Evolutionary conservation across 805 yeast genomes (phyloP).

Genomic region (Wickerhamiella domercqiae): DNA sequence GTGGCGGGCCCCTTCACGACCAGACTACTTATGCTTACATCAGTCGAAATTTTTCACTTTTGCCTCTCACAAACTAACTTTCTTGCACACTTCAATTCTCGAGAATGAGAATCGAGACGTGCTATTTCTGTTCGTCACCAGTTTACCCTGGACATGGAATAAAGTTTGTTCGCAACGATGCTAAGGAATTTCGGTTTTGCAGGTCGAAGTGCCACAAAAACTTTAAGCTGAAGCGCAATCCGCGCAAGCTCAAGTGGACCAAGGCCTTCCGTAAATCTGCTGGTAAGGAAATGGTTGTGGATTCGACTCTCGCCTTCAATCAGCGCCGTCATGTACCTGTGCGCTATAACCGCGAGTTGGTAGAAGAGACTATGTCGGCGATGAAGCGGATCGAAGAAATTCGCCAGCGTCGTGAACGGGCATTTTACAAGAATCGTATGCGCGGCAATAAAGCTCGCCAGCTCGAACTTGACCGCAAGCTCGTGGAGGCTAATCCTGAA

Average conservation of each 20-base stretch:
- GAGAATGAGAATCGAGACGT: slow-evolving; percentile 36
- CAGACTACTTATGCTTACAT: slow-evolving; percentile 3
- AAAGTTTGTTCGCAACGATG: slow-evolving; percentile 95
- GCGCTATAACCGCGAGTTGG: slow-evolving; percentile 91
- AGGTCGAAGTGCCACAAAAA: slow-evolving; percentile 96
- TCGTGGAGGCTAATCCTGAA: slow-evolving; percentile 81
- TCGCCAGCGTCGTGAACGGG: slow-evolving; percentile 90
- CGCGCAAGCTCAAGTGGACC: slow-evolving; percentile 96
- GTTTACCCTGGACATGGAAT: slow-evolving; percentile 91
- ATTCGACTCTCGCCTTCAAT: slow-evolving; percentile 88
- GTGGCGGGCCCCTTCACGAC: neutral
- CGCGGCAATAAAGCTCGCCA: slow-evolving; percentile 86
- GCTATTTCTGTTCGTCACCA: slow-evolving; percentile 97
- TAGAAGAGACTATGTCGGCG: slow-evolving; percentile 82
- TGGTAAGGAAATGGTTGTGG: slow-evolving; percentile 96
- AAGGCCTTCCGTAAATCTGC: slow-evolving; percentile 98
- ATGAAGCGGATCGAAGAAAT: slow-evolving; percentile 95
- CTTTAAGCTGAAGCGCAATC: slow-evolving; percentile 96
- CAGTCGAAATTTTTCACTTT: neutral
- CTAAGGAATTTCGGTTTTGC: slow-evolving; percentile 93
- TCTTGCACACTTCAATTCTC: no score
- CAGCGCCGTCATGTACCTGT: slow-evolving; percentile 97
- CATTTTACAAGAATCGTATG: slow-evolving; percentile 99
- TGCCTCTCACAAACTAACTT: no score
- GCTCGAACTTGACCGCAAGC: slow-evolving; percentile 69